Evolutionary conservation across 1,139 yeast genomes (phyloP), one percentile per base, ranked within the genome.

Genomic region (Spathaspora sp.): DNA sequence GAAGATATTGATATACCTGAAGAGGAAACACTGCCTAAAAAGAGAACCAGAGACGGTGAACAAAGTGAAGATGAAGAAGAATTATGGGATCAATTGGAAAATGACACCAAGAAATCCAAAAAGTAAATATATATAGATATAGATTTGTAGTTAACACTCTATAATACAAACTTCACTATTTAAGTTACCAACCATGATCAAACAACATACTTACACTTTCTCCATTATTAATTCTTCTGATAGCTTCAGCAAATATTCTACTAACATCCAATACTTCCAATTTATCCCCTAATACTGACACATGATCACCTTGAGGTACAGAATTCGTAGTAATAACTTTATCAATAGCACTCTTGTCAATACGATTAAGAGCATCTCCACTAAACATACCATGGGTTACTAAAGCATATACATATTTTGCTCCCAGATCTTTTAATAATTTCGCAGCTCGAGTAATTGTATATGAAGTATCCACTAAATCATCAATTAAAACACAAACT

Each of bases 181-280:
- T 20, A 20, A 38, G 11, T 17, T 23, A 82, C 86, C 88, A 84
- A 2, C 89, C 91, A 58, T 89, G 91, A 60, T 90, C 97, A 68
- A 93, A 93, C 51, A 93, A 74, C 89, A 90, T 86, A 16, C 96
- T 86, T 17, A 93, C 96, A 25, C 93, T 83, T 71, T 93, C 99
- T 54, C 99, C 99, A 57, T 93, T 93, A 66, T 93, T 97, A 42
- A 93, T 91, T 64, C 99, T 77, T 65, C 99, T 78, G 43, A 93
- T 89, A 2, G 98, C 93, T 64, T 93, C 99, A 13, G 95, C 97
- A 59, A 93, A 85, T 15, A 91, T 82, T 49, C 88, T 74, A 6
- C 96, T 84, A 11, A 93, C 93, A 59, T 95, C 99, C 58, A 93
- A 72, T 7, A 91, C 91, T 57, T 87, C 96, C 42, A 89, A 70